Evolutionary conservation across 1,284 basidiomycete genomes (phyloP), one percentile per base, ranked within the genome.

Genomic region (Sphaerobolus stellatus): DNA sequence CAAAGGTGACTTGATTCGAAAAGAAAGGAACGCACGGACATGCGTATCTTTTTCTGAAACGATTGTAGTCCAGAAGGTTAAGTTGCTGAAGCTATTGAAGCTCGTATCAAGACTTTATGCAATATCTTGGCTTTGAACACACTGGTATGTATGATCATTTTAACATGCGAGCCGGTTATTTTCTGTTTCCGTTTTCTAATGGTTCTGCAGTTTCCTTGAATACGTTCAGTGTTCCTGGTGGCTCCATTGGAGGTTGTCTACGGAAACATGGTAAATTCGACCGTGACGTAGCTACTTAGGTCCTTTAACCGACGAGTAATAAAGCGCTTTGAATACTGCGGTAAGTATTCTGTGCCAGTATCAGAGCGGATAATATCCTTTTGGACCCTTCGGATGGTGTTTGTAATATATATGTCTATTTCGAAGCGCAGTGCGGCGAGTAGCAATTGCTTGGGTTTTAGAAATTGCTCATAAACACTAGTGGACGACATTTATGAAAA

Each of bases 1-100:
- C 50, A 92, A 96, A 65, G 97, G 97, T 58, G 94, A 98, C 70
- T 77, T 98, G 44, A 98, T 99, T 61, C 97, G 97, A 36, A 36
- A 36, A 14, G 40, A 94, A 92, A 66, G 97, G 97, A 24, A 97
- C 94, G 4, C 99, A 95, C 66, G 96, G 96, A 7, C 84, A 90
- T 48, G 97, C 99, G 28, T 99, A 98, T 66, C 84, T 98, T 48
- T 97, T 93, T 18, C 77, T 99, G 59, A 99, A 99, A 96, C 98
- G 91, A 95, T 99, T 64, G 97, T 97, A 6, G 97, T 99, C 62
- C 99, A 99, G 73, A 97, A 99, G 73, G 97, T 99, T 48, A 96
- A 98, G 70, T 81, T 96, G 56, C 95, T 95, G 1, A 84, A 86
- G 48, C 14, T 18, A 36, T 18, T 36, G 14, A 14, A 14, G 34